Evolutionary conservation across 345 rosid species (phyloP), one percentile per base, ranked within the genome.

Genomic region (Citrus unshiu): DNA sequence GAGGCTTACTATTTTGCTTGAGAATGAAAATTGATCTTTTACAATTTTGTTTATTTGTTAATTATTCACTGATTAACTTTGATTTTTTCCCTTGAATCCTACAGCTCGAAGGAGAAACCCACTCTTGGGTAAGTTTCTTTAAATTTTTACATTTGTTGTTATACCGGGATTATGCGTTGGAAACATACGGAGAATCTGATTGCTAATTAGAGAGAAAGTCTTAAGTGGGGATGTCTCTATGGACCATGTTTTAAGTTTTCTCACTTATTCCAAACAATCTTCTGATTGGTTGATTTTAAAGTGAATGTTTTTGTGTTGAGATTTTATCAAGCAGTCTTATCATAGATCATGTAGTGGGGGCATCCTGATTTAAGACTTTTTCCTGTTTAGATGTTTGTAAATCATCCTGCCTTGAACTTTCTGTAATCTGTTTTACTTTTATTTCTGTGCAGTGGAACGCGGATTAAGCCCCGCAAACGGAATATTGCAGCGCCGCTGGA

Each of bases 391-490:
- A 16, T 78, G 43, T 62, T 57, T 63, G 22, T 62, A 32, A 34
- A 32, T 39, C 43, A 34, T 61, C 57, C 18, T 46, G 4, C 68
- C 6, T 51, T 43, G 21, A 7, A 25, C 46, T 40, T 43, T 75
- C 32, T 9, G 4, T 75, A 3, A 4, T 43, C 5, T 43, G 27
- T 29, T 32, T 66, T 64, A 29, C 32, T 35, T 75, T 21, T 75
- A 24, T 83, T 10, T 54, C 4, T 82, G 60, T 74, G 68, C 86
- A 94, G 98, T 83, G 98, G 99, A 79, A 91, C 98, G 98, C 98
- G 98, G 98, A 96, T 96, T 94, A 96, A 96, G 98, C 88, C 98
- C 98, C 98, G 98, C 98, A 96, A 96, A 88, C 91, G 98, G 92
- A 96, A 96, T 81, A 96, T 96, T 71, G 92, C 98, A 12, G 95